Conservation (phyloP, 1,284 basidiomycete species). For the Erythrobasidium hasegawianum region DNA sequence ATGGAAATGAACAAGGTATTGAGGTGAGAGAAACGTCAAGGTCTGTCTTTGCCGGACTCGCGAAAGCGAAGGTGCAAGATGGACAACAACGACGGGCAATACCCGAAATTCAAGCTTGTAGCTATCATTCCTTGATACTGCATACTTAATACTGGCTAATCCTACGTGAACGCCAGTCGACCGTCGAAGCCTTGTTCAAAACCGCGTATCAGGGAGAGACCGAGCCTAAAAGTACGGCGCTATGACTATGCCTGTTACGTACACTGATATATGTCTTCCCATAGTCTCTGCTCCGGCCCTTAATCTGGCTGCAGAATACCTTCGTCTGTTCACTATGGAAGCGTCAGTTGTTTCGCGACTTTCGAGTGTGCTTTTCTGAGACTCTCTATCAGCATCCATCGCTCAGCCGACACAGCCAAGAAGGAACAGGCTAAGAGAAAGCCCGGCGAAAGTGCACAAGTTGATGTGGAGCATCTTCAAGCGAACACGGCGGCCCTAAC, state of each 20-base stretch:
- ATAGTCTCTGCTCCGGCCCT: constrained; percentile 25
- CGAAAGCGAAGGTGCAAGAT: constrained; percentile 1
- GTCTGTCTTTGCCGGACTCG: not conserved
- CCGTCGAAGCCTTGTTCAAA: constrained; percentile 23
- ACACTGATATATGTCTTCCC: not conserved
- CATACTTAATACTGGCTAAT: not conserved
- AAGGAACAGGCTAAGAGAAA: not conserved
- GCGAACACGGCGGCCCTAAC: constrained; percentile 23
- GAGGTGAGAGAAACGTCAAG: not conserved
- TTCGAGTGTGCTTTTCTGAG: not conserved
- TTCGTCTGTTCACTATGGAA: constrained; percentile 26
- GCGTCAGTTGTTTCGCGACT: constrained; percentile 1
- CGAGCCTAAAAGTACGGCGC: constrained; percentile 14
- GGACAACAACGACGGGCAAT: constrained; percentile 1
- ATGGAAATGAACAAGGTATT: not conserved
- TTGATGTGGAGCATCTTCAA: constrained; percentile 29
- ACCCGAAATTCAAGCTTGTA: constrained; percentile 24
- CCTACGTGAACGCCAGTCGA: constrained; percentile 3
- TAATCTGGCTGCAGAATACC: constrained; percentile 16
- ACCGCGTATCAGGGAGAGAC: constrained; percentile 24
- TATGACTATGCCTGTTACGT: not conserved
- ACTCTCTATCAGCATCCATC: constrained; percentile 3
- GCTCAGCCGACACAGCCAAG: constrained; percentile 24
- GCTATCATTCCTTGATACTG: not conserved
- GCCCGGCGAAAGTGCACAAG: constrained; percentile 8